Evolutionary conservation across 1,284 basidiomycete genomes (phyloP).

Genomic region (Pisolithus thermaeus): DNA sequence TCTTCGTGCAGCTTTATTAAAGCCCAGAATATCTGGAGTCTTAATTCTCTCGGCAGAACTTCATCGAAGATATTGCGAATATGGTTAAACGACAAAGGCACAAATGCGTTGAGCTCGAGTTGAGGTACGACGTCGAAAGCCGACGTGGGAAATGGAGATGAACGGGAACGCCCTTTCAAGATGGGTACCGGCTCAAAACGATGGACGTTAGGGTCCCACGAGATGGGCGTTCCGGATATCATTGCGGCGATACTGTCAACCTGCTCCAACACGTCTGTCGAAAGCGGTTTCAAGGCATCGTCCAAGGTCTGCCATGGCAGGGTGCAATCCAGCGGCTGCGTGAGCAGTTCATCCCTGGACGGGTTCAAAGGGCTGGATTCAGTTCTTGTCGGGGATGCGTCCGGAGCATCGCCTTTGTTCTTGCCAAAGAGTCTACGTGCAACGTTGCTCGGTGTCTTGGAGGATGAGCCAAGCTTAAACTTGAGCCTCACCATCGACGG

Average conservation of each 20-base stretch:
- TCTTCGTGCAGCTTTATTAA: conserved; percentile 50
- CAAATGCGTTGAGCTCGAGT: conserved; percentile 35
- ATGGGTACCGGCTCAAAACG: conserved; percentile 12
- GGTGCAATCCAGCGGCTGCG: conserved; percentile 33
- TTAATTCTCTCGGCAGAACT: conserved; percentile 69
- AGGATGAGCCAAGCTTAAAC: conserved; percentile 38
- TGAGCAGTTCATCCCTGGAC: conserved; percentile 12
- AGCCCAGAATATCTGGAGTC: conserved; percentile 54
- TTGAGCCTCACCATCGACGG: conserved; percentile 44
- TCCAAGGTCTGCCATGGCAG: conserved; percentile 40
- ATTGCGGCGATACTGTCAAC: conserved; percentile 15
- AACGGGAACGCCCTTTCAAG: conserved; percentile 53
- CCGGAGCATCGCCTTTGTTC: conserved; percentile 29
- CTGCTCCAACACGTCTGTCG: conserved; percentile 27
- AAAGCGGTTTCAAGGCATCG: conserved; percentile 10
- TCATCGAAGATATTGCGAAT: conserved; percentile 59
- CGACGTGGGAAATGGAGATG: conserved; percentile 54
- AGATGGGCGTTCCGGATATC: conserved; percentile 8
- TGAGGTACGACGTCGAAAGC: conserved; percentile 51
- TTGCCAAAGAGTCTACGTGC: conserved; percentile 50
- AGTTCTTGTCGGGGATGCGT: conserved; percentile 5
- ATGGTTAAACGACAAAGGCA: conserved; percentile 38
- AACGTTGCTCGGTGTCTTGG: conserved; percentile 41
- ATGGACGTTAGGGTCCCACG: conserved; percentile 11
- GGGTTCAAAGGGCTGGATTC: conserved; percentile 4